Percentiles rank a stretch among this genome's conserved stretches.
Conservation (phyloP, 768 basidiomycete genomes). For the Hypsizygus marmoreus region DNA sequence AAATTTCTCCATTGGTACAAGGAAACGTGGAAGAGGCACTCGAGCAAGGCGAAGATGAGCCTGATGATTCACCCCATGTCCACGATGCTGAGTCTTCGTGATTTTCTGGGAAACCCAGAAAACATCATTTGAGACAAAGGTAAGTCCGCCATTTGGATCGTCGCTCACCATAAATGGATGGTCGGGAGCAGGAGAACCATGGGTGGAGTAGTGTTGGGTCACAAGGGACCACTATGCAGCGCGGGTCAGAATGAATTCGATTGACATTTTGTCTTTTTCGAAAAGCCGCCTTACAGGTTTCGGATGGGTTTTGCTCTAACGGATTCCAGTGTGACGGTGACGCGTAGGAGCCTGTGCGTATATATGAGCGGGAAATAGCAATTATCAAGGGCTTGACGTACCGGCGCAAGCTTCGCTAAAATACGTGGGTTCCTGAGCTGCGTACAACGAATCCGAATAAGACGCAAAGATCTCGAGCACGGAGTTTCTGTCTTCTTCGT, state of each 20-base stretch:
- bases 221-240: not conserved
- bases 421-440: not conserved
- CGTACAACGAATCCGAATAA: not conserved
- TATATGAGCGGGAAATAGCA: not conserved
- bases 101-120: not conserved
- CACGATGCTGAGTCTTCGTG: constrained; percentile 2
- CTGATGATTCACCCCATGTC: constrained; percentile 10
- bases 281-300: constrained; percentile 6
- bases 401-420: not conserved
- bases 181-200: not conserved
- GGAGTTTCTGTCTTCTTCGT: constrained; percentile 8
- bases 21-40: not conserved
- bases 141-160: not conserved
- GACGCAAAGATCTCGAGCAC: constrained; percentile 3
- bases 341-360: not conserved
- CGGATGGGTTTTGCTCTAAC: constrained; percentile 1
- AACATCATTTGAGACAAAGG: constrained; percentile 4
- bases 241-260: not conserved
- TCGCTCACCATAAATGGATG: constrained; percentile 8
- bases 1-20: constrained; percentile 1
- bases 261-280: no score
- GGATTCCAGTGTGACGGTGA: constrained; percentile 5
- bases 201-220: not conserved
- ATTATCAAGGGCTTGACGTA: not conserved
- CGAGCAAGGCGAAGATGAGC: no score